phyloP scores from a whole-genome alignment of 2,329 filamentous ascomycete genomes.

The Zymoseptoria pseudotritici region DNA sequence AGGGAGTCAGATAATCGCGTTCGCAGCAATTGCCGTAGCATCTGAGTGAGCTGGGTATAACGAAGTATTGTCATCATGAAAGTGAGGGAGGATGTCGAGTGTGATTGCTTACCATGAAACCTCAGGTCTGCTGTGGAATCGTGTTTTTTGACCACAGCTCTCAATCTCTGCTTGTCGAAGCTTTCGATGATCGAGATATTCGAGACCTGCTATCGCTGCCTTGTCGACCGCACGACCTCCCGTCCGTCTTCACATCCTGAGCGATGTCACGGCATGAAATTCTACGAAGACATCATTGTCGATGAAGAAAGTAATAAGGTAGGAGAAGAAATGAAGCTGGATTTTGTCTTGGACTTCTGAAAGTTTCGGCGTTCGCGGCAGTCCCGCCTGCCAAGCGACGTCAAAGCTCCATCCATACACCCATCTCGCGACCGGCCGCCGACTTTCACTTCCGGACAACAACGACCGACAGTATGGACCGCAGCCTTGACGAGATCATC shows the following conservation, averaged over 20 bases:
- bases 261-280: too few species aligned
- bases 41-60: slow-evolving; percentile 10
- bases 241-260: too few species aligned
- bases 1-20: slow-evolving; percentile 1
- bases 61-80: slow-evolving; percentile 6
- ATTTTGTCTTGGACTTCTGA: background rate
- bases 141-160: background rate
- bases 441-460: background rate
- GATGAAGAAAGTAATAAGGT: background rate
- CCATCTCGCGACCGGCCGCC: background rate
- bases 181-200: too few species aligned
- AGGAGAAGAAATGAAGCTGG: background rate
- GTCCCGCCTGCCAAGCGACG: background rate
- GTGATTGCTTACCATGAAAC: background rate
- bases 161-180: too few species aligned
- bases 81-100: background rate
- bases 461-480: slow-evolving; percentile 46
- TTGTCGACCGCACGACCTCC: too few species aligned
- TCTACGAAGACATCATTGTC: background rate
- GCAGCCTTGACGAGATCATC: slow-evolving; percentile 58
- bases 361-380: background rate
- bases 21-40: slow-evolving; percentile 8
- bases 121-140: background rate
- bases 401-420: background rate
- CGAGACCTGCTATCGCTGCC: too few species aligned